Base-by-base conservation (phyloP, 352 stramenopile species). In the Globisporangium rhizosaccharum region DNA sequence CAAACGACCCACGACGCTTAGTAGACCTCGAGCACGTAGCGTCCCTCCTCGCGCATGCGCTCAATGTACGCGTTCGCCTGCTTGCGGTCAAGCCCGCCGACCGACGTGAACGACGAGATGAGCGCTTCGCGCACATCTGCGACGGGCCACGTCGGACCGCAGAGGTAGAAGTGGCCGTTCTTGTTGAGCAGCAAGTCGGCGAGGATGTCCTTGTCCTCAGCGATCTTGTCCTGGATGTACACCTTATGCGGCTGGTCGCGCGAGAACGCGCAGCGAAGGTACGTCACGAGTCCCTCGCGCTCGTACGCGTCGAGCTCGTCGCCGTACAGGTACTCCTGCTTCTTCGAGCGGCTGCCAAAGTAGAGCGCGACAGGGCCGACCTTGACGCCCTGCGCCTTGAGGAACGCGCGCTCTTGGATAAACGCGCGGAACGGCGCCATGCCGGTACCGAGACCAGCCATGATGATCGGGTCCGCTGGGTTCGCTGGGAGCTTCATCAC, bases 281-380 rank as follows among this genome's bases (percentile, higher is more conserved):
- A 79, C 56, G 83, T 93, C 46, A 97, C 70, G 46, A 96, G 62
- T 0, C 87, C 87, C 33, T 94, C 82, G 20, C 78, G 68, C 63
- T 94, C 76, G 68, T 94, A 96, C 61, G 76, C 66, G 57, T 96
- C 82, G 25, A 93, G 73, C 66, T 96, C 85, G 42, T 98, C 90
- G 42, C 85, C 79, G 73, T 99, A 99, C 28, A 99, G 77, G 71
- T 96, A 99, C 78, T 99, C 97, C 51, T 94, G 78, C n/a, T 85
- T 65, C 54, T 85, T 83, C 65, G 88, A 84, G 51, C 97, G 95
- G 71, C 91, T 97, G 57, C 97, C 96, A 83, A 99, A 99, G 81
- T 99, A 97, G 18, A 97, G 68, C 37, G 80, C 82, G 20, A 95
- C 76, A 0, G 85, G 82, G 17, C 85, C 87, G 11, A 96, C 80